phyloP scores from a whole-genome alignment of 2,329 filamentous ascomycete genomes.

The Aspergillus brunneoviolaceus region DNA sequence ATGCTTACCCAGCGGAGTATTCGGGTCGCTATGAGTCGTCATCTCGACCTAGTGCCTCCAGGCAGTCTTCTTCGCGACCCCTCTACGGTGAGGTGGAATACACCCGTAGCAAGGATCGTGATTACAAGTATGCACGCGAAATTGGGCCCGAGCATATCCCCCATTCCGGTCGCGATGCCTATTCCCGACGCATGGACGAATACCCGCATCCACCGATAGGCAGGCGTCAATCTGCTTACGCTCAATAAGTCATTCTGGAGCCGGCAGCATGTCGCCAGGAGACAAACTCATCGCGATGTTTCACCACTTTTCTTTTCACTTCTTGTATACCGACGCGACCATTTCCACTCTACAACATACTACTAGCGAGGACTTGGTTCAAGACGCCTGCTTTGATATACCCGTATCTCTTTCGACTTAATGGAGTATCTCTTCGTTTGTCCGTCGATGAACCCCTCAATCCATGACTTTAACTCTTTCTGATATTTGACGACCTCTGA shows the following conservation, averaged over 20 bases:
- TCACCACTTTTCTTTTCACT: neutral
- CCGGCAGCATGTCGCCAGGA: no score
- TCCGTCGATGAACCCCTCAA: neutral
- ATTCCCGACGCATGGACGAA: slow-evolving; percentile 20
- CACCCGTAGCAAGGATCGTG: slow-evolving; percentile 22
- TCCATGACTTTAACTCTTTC: neutral
- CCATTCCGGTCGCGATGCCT: slow-evolving; percentile 19
- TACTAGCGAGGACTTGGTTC: neutral
- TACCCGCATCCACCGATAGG: slow-evolving; percentile 18
- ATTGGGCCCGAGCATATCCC: slow-evolving; percentile 26
- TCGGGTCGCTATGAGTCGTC: slow-evolving; percentile 24
- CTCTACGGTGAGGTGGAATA: slow-evolving; percentile 27
- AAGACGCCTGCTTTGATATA: neutral
- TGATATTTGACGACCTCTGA: neutral
- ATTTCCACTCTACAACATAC: neutral
- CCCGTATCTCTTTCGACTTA: neutral
- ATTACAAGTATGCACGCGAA: slow-evolving; percentile 31
- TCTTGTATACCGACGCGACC: neutral
- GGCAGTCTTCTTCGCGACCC: slow-evolving; percentile 13
- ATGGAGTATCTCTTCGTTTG: neutral
- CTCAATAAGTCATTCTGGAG: neutral
- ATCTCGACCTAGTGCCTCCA: slow-evolving; percentile 19
- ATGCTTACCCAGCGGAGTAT: slow-evolving; percentile 26
- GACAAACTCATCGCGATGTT: no score
- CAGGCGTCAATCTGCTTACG: slow-evolving; percentile 30